Evolutionary conservation across 306 rosid species (phyloP), one percentile per base, ranked within the genome.

Genomic region (Bauhinia variegata): DNA sequence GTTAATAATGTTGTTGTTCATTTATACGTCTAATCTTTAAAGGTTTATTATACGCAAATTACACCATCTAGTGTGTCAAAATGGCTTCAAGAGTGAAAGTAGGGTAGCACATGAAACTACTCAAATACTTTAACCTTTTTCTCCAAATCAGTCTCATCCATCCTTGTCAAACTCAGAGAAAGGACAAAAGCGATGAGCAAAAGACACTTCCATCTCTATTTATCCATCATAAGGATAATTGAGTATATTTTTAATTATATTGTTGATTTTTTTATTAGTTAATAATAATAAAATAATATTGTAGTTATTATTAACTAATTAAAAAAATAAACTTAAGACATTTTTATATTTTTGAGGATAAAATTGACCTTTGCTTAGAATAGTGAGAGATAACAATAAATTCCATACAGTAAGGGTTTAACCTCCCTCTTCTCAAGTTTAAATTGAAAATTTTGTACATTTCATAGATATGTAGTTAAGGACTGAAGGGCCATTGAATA

Each of bases 401-500:
- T n/a, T n/a, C n/a, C n/a, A n/a, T n/a, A n/a, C n/a, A n/a, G n/a
- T n/a, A n/a, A n/a, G n/a, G n/a, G n/a, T n/a, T n/a, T n/a, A n/a
- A n/a, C n/a, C n/a, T n/a, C n/a, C n/a, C n/a, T n/a, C n/a, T n/a
- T n/a, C n/a, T n/a, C n/a, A n/a, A 36, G 63, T 57, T 30, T 4
- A 23, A 17, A 11, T 51, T 52, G 15, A 51, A 52, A 13, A 39
- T 38, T 66, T 66, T 6, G 54, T 15, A 31, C 18, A 56, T 67
- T 80, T 71, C 67, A 71, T 67, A 74, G 37, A 23, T 23, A 63
- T 36, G 39, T 4, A 18, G 60, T 49, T 56, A 36, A 61, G 61
- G 58, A n/a, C 61, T 49, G 51, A 36, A 61, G 61, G 58, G 16
- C 61, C 46, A 38, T 70, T 77, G 72, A 83, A 77, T 43, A 28